phyloP scores from a whole-genome alignment of 2,329 filamentous ascomycete species.

The Fusarium ambrosium region DNA sequence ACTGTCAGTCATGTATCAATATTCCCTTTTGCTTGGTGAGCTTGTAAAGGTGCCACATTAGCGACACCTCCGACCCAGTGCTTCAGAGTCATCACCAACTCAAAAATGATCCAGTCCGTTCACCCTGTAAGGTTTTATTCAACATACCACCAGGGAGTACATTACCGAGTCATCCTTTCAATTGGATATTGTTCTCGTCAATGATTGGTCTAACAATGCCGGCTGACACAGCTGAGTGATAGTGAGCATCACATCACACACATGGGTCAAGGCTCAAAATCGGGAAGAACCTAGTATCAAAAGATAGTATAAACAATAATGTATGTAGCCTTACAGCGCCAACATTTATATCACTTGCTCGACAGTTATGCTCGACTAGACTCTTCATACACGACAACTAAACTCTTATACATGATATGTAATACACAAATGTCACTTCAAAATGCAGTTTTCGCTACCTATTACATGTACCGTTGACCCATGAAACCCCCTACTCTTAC shows the following conservation, averaged over 20 bases:
- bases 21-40: not conserved
- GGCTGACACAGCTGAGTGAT: not conserved
- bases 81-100: not conserved
- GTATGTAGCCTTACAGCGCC: not conserved
- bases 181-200: not conserved
- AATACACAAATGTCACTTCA: not conserved
- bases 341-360: not conserved
- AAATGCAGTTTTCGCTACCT: not conserved
- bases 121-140: not conserved
- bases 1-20: not conserved
- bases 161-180: not conserved
- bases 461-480: constrained; percentile 11
- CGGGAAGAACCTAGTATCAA: not conserved
- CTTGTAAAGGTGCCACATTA: not conserved
- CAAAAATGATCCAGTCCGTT: not conserved
- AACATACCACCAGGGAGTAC: not conserved
- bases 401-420: not conserved
- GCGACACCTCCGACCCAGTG: not conserved
- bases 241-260: not conserved
- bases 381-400: not conserved
- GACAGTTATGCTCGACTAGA: not conserved
- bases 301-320: not conserved
- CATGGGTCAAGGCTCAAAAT: not conserved
- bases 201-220: not conserved
- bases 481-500: not conserved